Evolutionary conservation across 2,329 filamentous ascomycete species (phyloP), one percentile per base, ranked within the genome.

Genomic region (Fusarium kyushuense): DNA sequence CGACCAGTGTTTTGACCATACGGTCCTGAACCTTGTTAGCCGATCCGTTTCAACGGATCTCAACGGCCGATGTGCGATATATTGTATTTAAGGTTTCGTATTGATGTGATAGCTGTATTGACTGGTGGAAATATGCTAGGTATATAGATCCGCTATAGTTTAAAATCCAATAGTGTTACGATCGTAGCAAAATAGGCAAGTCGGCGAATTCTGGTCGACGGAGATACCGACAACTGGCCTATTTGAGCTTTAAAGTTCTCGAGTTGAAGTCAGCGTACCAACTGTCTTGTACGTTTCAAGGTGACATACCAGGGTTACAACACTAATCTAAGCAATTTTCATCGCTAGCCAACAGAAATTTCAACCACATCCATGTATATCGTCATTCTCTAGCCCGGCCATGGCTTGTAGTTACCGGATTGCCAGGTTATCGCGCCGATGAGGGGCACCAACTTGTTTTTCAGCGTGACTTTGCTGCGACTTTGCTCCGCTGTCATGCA

Each of bases 111-210:
- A 30, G 14, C 30, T 33, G 35, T 40, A 38, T 17, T 53, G 60
- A 64, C 60, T 64, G 60, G 61, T 64, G 61, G 61, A 65, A 64
- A 59, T 33, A 36, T 38, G 16, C 41, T 53, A 47, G 38, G 45
- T 29, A 33, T 32, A 32, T 25, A 12, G 23, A 32, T 46, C 45
- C 30, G 35, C 10, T 30, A 49, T 52, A n/a, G 12, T 23, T 29
- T 29, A 45, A 33, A n/a, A 47, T 25, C 6, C 25, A 32, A 46
- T 16, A 32, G 27, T 48, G 46, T 30, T 29, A 59, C 53, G n/a
- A 45, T 29, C n/a, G 21, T 21, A 56, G 40, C 54, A 35, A 14
- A 65, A 54, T 30, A 64, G 61, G 60, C 47, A 64, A 54, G 41
- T 56, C 35, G 54, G 53, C 35, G n/a, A 29, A n/a, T 43, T 19